Evolutionary conservation across 2,329 filamentous ascomycete species (phyloP), one percentile per base, ranked within the genome.

Genomic region (Aspergillus sp.): DNA sequence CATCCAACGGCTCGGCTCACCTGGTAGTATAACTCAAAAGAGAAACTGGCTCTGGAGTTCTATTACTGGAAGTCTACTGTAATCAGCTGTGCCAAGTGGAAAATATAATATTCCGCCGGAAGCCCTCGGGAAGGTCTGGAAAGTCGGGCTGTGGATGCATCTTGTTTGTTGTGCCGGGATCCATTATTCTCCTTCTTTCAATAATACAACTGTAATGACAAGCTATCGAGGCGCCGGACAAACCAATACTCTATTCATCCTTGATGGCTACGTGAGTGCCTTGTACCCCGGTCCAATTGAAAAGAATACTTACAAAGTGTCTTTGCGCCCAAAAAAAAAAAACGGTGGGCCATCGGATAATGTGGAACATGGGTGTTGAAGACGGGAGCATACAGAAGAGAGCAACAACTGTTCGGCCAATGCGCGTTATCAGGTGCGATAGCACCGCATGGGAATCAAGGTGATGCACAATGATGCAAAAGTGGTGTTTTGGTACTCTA

Each of bases 141-240:
- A 48, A 39, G 35, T 19, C 5, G 21, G 27, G 27, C 27, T 31
- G 50, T 53, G 49, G 43, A 53, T 37, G 44, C 9, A 19, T 31
- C 33, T 35, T 15, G 15, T 33, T 55, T 23, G 24, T 47, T 52
- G 49, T 58, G 43, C 56, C 45, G 45, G 56, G 24, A 53, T 54
- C 21, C 31, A 40, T 41, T 49, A 14, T 11, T 9, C 27, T 53
- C n/a, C 27, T 53, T 23, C 51, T 45, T 37, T 35, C 45, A 45
- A 53, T 53, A 45, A 49, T 37, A 17, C 17, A 49, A 23, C 33
- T 49, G 46, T 35, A 19, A 33, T 12, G 41, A 14, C n/a, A 8
- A 17, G 24, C 37, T 47, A 48, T 47, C 41, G 19, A 47, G 11
- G 21, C 21, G 21, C 31, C 12, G 35, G 17, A 39, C 17, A 47